Evolutionary conservation across 2,329 filamentous ascomycete genomes (phyloP), one percentile per base, ranked within the genome.

Genomic region (Colletotrichum brevisporum): DNA sequence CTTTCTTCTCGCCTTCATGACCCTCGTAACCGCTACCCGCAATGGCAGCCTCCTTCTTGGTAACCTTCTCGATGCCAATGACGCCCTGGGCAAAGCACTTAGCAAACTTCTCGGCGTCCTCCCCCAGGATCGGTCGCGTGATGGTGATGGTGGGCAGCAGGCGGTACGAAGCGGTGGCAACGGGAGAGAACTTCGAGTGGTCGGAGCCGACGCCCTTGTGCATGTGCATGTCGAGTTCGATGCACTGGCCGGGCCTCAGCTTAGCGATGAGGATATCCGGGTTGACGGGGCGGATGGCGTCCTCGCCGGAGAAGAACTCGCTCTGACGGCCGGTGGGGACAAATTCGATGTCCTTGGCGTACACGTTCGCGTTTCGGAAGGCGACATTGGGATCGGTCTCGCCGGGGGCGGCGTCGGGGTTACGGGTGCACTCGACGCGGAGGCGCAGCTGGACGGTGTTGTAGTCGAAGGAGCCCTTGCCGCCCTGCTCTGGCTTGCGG

Each of bases 171-270:
- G 96, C 96, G 1, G 96, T 98, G 3, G 95, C 95, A 43, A 98
- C 96, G 54, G 96, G 96, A 0, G 94, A 97, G 84, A 96, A 99
- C 82, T 99, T 99, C 75, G 96, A 92, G 80, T 99, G 96, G 81
- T 99, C 96, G 72, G 92, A 90, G 55, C 96, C 96, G 73, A 97
- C 90, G 70, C 97, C 96, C 83, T 98, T 97, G 83, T 97, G 91
- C 83, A 95, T 96, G 84, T 98, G 95, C 88, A 97, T 92, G 73
- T 93, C 90, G 71, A 98, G 85, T 76, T 93, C 88, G 76, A 99
- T 93, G 75, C 90, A 89, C 85, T 99, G 97, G 5, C 92, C 93
- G 0, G 97, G 96, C 31, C 96, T 91, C 81, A 99, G 84, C 85
- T 99, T 99, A 70, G 94, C 94, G 78, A 99, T 90, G 65, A 99